Evolutionary conservation across 2,329 filamentous ascomycete species (phyloP).

Genomic region (Huntiella decipiens): DNA sequence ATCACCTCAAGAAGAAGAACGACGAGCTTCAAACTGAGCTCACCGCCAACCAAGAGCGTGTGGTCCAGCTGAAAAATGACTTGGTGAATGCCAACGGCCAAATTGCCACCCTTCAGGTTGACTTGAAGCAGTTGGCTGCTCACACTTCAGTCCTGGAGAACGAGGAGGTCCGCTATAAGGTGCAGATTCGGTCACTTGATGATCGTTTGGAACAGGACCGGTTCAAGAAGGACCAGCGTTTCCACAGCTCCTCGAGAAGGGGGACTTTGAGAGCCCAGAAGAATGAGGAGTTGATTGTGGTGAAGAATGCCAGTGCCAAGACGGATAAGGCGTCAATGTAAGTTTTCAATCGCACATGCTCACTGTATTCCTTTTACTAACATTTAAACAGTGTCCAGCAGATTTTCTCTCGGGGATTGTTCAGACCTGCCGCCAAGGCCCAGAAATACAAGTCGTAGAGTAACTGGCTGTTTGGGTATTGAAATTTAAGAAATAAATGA

Average conservation of each 20-base stretch:
- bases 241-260: constrained; percentile 2
- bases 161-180: constrained; percentile 9
- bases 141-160: constrained; percentile 5
- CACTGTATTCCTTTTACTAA: constrained; percentile 2
- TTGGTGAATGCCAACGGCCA: constrained; percentile 6
- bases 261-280: not conserved
- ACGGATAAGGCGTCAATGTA: constrained; percentile 8
- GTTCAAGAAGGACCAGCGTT: constrained; percentile 4
- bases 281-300: constrained; percentile 9
- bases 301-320: constrained; percentile 1
- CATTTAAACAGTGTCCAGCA: constrained; percentile 3
- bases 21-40: constrained; percentile 2
- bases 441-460: too few relatives aligned
- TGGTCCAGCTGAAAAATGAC: constrained; percentile 4
- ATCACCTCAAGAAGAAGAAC: not conserved
- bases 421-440: not conserved
- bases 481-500: not conserved
- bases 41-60: not conserved
- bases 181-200: constrained; percentile 9
- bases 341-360: constrained; percentile 10
- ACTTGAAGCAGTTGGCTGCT: constrained; percentile 5
- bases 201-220: constrained; percentile 6
- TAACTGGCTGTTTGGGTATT: too few relatives aligned
- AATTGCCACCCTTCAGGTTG: constrained; percentile 1
- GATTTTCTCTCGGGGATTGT: constrained; percentile 10